These are phyloP conservation scores for Xylaria telfairii DNA, from an alignment of 495 filamentous ascomycete species.

Conservation along the genomic window DNA sequence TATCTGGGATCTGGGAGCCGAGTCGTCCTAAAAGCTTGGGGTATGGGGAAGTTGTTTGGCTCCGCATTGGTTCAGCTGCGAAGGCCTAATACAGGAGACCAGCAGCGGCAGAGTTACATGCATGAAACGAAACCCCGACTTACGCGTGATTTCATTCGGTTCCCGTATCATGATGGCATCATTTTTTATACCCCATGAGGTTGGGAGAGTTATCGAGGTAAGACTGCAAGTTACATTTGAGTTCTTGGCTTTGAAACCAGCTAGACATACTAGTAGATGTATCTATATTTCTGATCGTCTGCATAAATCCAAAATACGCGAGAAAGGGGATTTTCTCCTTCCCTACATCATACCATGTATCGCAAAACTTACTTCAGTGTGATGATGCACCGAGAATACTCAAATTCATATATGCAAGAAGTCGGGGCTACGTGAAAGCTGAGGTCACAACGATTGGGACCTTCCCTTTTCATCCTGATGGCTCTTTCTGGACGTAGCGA, in stretches of 20 bases:
- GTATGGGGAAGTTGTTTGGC: not conserved
- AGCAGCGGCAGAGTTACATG: not conserved
- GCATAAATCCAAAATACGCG: not conserved
- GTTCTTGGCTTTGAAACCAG: not conserved
- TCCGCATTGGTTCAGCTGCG: not conserved
- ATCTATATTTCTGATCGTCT: not conserved
- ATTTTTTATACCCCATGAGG: not conserved
- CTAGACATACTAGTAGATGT: not conserved
- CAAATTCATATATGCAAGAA: not conserved
- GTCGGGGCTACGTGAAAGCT: not conserved
- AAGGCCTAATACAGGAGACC: constrained; percentile 1
- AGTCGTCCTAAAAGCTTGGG: not conserved
- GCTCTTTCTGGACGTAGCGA: not conserved
- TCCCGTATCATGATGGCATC: not conserved
- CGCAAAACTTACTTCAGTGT: not conserved
- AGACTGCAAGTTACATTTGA: not conserved
- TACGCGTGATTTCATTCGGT: not conserved
- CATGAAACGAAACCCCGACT: not conserved
- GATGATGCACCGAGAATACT: not conserved
- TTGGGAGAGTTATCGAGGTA: not conserved
- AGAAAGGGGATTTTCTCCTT: not conserved
- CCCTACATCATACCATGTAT: not conserved
- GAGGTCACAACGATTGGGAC: not conserved
- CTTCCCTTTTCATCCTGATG: not conserved
- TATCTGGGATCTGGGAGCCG: not conserved